Base-by-base conservation (phyloP, 1,284 basidiomycete species). In the Pseudozyma sp. region DNA sequence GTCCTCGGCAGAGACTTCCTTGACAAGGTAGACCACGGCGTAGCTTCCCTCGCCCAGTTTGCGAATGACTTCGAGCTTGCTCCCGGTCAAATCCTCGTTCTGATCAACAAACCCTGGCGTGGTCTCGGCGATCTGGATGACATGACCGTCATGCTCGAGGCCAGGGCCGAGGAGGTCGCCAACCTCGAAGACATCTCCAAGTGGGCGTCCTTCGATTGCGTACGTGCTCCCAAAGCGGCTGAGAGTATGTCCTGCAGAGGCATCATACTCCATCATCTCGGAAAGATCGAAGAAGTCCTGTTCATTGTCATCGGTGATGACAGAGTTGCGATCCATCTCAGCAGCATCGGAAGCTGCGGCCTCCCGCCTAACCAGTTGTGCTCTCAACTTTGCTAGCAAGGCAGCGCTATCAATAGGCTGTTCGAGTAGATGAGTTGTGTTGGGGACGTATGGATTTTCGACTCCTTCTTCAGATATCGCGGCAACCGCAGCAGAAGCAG, bases 21-120 rank as follows among this genome's bases (percentile, higher is more conserved):
- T 68, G 40, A 82, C 83, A 1, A 84, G 71, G 40, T 85, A 85
- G 45, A 85, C 83, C 12, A 79, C 76, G 3, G 83, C 83, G 51
- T 85, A 84, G 66, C 82, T 84, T 16, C 83, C 83, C 48, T 79
- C 77, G 11, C 83, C 83, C 2, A 85, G 71, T 52, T 82, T 81
- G 38, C 77, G 68, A 14, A 83, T 63, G 31, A 85, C 77, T 52
- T 84, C 76, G 19, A 85, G 64, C 50, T 78, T 68, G 43, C 68
- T 78, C 21, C 78, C 70, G 0, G 72, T 70, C 10, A 70, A 43
- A 35, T 80, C 76, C 5, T 59, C 59, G 34, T 81, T 71, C 62
- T 82, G 80, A n/a, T 73, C 81, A 5, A 66, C 72, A 50, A 84
- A 81, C 5, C 81, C 83, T 2, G 62, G 56, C 12, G 76, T 79